Conservation (phyloP, 1,284 basidiomycete species). For the Vanrija sp. region DNA sequence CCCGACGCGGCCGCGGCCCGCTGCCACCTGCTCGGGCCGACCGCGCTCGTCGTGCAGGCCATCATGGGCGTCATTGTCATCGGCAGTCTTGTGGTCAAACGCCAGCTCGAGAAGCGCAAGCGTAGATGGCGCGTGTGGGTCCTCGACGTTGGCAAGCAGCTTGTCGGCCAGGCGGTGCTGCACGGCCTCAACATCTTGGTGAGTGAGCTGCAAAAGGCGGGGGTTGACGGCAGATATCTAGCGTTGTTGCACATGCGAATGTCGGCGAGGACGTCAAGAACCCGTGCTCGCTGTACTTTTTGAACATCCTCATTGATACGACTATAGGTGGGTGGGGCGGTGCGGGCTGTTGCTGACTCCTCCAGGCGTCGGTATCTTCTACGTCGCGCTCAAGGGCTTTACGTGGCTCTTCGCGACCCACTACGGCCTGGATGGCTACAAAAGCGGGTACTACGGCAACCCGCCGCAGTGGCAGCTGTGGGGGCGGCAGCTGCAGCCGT, state of each 20-base stretch:
- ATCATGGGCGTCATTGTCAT: constrained; percentile 79
- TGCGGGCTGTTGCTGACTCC: not conserved
- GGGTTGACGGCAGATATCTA: constrained; percentile 38
- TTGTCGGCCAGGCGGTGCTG: constrained; percentile 85
- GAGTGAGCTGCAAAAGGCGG: constrained; percentile 12
- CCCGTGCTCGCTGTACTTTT: constrained; percentile 86
- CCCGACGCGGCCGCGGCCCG: constrained; percentile 51
- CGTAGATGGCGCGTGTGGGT: constrained; percentile 88
- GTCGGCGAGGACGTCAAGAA: constrained; percentile 58
- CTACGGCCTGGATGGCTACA: constrained; percentile 68
- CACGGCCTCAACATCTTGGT: constrained; percentile 83
- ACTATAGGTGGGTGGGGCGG: constrained; percentile 66
- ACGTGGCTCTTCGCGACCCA: constrained; percentile 66
- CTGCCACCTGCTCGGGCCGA: constrained; percentile 52
- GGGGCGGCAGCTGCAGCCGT: constrained; percentile 78
- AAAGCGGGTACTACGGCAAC: constrained; percentile 80
- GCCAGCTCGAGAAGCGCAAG: constrained; percentile 77
- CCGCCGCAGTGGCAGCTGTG: constrained; percentile 59
- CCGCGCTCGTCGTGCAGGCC: constrained; percentile 48
- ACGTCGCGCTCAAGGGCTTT: constrained; percentile 65
- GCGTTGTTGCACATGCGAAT: constrained; percentile 58
- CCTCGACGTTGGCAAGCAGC: constrained; percentile 87
- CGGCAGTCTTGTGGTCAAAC: constrained; percentile 77
- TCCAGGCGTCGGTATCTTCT: constrained; percentile 79
- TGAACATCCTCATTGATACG: constrained; percentile 91